Evolutionary conservation across 345 rosid genomes (phyloP).

Genomic region (Boechera divaricarpa): DNA sequence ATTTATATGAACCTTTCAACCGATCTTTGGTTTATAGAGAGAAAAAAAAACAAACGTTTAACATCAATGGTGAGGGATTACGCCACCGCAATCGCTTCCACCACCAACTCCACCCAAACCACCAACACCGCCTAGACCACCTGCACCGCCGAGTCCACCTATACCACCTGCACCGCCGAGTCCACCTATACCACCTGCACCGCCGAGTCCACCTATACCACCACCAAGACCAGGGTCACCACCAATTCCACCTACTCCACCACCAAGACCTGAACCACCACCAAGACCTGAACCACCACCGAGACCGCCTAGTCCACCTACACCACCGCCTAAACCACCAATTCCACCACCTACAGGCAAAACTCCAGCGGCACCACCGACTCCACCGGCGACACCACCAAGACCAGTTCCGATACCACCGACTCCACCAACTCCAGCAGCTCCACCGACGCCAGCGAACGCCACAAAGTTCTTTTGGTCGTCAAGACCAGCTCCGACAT

Average conservation of each 20-base stretch:
- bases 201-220: conserved; percentile 49
- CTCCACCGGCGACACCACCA: conserved; percentile 44
- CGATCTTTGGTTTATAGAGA: not conserved
- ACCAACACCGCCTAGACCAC: conserved; percentile 39
- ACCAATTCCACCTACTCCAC: conserved; percentile 44
- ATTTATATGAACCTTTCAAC: conserved; percentile 2
- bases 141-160: conserved; percentile 21
- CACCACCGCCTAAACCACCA: conserved; percentile 45
- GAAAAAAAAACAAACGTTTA: not conserved
- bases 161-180: conserved; percentile 26
- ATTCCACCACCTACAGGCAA: conserved; percentile 42
- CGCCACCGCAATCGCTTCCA: conserved; percentile 51
- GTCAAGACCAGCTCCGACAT: conserved; percentile 53
- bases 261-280: conserved; percentile 49
- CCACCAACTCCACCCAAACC: conserved; percentile 44
- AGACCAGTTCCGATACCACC: conserved; percentile 40
- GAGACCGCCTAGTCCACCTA: conserved; percentile 39
- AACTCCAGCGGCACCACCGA: conserved; percentile 35
- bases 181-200: conserved; percentile 37
- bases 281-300: conserved; percentile 47
- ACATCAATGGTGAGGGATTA: conserved; percentile 37
- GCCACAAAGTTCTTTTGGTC: conserved; percentile 64
- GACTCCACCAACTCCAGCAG: conserved; percentile 40
- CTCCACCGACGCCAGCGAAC: conserved; percentile 64
- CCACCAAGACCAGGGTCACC: conserved; percentile 48